Evolutionary conservation across 2,329 filamentous ascomycete species (phyloP).

Genomic region (Penicillium sp.): DNA sequence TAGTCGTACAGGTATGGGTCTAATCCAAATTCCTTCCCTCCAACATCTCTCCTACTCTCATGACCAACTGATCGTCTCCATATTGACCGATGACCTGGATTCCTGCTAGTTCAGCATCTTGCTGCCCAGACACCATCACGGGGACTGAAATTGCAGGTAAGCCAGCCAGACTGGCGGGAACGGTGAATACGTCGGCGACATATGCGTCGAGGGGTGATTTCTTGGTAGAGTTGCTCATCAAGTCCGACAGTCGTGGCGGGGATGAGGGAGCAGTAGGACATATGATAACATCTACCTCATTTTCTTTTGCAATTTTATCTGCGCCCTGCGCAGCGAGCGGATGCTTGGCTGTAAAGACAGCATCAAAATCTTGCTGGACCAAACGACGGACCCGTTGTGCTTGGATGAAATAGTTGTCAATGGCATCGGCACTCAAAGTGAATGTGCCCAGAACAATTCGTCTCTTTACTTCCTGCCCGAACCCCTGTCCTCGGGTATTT

Average conservation of each 20-base stretch:
- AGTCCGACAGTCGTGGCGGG: conserved; percentile 62
- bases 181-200: conserved; percentile 92
- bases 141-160: conserved; percentile 86
- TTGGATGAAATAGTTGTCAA: conserved; percentile 95
- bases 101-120: conserved; percentile 29
- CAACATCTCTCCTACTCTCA: conserved; percentile 37
- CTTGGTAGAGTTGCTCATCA: conserved; percentile 38
- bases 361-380: conserved; percentile 82
- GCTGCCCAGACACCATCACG: conserved; percentile 40
- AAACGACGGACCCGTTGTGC: conserved; percentile 83
- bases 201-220: conserved; percentile 66
- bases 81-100: conserved; percentile 50
- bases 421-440: conserved; percentile 81
- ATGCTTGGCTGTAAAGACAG: conserved; percentile 68
- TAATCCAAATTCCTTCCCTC: conserved; percentile 24
- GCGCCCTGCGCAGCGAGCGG: conserved; percentile 49
- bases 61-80: conserved; percentile 43
- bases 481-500: conserved; percentile 66
- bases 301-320: conserved; percentile 1
- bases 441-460: conserved; percentile 89
- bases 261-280: conserved; percentile 81
- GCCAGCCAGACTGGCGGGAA: conserved; percentile 88
- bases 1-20: conserved; percentile 9
- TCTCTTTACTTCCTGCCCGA: conserved; percentile 81
- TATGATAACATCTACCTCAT: conserved; percentile 73